A percentile compares a stretch with the other conserved stretches of the same genome.
Conservation (phyloP, 2,329 filamentous ascomycete species). For the Aspergillus oerlinghausenensis region DNA sequence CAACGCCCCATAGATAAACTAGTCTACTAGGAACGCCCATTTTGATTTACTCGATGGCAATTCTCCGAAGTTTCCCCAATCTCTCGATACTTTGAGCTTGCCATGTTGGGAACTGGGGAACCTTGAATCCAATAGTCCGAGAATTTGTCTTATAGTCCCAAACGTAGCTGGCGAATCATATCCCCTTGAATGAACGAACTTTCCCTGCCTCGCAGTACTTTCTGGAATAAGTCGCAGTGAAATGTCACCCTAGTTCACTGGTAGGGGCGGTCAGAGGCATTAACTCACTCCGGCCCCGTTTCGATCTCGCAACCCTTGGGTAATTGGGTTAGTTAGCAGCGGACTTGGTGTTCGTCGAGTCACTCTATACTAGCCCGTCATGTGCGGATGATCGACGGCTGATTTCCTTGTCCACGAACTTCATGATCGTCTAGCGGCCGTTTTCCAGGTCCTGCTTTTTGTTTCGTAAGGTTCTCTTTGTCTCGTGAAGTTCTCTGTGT, state of each 20-base stretch:
- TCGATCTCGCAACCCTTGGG: neutral
- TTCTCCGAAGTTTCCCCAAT: slow-evolving; percentile 15
- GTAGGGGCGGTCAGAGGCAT: neutral
- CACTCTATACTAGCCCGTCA: neutral
- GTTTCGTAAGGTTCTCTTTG: neutral
- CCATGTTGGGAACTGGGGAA: neutral
- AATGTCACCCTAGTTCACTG: neutral
- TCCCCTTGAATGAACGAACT: neutral
- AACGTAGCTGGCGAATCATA: neutral
- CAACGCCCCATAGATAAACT: neutral
- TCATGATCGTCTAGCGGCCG: neutral
- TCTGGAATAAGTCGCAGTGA: slow-evolving; percentile 1
- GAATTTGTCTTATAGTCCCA: slow-evolving; percentile 12
- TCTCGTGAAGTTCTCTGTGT: neutral
- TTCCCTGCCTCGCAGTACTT: slow-evolving; percentile 7
- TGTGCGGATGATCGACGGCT: slow-evolving; percentile 9
- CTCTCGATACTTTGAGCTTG: neutral
- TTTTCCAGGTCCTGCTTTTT: neutral
- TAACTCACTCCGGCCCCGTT: neutral
- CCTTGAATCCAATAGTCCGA: slow-evolving; percentile 14
- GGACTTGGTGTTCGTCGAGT: neutral
- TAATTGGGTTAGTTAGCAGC: neutral
- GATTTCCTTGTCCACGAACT: neutral
- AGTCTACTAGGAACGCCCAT: neutral
- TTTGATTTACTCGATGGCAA: slow-evolving; percentile 5